Evolutionary conservation across 208 protist species (phyloP).

Genomic region (Trypanosoma mega): DNA sequence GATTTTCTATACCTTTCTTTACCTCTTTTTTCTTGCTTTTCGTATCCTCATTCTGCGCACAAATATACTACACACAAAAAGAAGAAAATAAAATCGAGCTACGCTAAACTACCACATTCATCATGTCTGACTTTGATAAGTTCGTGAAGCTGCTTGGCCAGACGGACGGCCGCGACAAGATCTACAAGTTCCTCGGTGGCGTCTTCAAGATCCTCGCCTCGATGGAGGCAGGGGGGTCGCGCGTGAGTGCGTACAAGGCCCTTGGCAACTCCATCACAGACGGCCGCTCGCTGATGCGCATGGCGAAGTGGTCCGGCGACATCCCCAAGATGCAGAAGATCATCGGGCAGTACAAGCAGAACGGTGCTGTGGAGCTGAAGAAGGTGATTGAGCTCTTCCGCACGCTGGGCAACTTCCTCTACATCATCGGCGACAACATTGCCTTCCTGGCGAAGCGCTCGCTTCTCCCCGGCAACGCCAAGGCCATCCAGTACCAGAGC

Average conservation of each 20-base stretch:
- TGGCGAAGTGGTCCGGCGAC: conserved; percentile 88
- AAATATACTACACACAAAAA: neutral
- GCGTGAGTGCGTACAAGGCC: conserved; percentile 45
- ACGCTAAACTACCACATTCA: neutral
- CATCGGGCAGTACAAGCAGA: conserved; percentile 25
- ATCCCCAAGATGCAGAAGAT: conserved; percentile 81
- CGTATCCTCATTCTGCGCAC: neutral
- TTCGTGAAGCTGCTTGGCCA: conserved; percentile 82
- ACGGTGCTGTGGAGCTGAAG: conserved; percentile 57
- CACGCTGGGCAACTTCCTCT: conserved; percentile 82
- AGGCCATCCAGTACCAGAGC: conserved; percentile 50
- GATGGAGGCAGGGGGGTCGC: conserved; percentile 32
- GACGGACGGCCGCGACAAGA: conserved; percentile 92
- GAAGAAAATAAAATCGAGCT: neutral
- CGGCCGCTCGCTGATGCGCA: conserved; percentile 86
- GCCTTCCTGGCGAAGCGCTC: conserved; percentile 83
- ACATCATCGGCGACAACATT: conserved; percentile 89
- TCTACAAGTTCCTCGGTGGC: conserved; percentile 86
- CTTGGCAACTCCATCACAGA: conserved; percentile 76
- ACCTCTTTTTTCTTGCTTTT: conserved; percentile 10
- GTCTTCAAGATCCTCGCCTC: conserved; percentile 76
- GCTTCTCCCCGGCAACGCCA: conserved; percentile 54
- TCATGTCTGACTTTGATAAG: conserved; percentile 75
- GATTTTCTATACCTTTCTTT: conserved; percentile 1
- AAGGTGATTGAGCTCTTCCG: conserved; percentile 84